Evolutionary conservation across 371 early-diverging fungal genomes (phyloP).

Genomic region (Rhizopus arrhizus): DNA sequence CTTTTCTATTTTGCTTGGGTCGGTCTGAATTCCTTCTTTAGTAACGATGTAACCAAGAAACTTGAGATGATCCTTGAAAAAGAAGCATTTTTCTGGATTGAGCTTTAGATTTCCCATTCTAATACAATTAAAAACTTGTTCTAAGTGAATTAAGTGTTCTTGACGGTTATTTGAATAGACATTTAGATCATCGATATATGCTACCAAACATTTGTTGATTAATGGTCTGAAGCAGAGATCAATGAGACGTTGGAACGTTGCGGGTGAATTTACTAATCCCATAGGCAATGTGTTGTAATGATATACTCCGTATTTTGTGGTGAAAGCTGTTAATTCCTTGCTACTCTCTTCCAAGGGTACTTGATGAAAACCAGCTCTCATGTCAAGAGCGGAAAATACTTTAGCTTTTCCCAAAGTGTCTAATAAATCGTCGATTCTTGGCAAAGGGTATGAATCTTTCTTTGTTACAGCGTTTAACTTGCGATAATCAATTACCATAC

Average conservation of each 20-base stretch:
- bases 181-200: background rate
- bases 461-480: conserved; percentile 38
- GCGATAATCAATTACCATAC: conserved; percentile 48
- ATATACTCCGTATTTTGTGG: conserved; percentile 8
- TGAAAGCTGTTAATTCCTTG: conserved; percentile 6
- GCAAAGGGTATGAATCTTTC: conserved; percentile 36
- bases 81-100: background rate
- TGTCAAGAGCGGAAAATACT: conserved; percentile 27
- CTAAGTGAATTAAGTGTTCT: background rate
- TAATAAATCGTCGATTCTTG: conserved; percentile 35
- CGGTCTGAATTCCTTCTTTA: background rate
- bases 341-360: background rate
- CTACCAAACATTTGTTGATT: background rate
- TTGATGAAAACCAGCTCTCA: conserved; percentile 12
- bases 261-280: background rate
- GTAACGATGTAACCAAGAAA: conserved; percentile 9
- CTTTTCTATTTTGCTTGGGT: too few relatives aligned
- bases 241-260: conserved; percentile 2
- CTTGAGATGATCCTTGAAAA: background rate
- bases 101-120: background rate
- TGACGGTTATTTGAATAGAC: background rate
- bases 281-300: background rate
- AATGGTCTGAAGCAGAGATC: background rate
- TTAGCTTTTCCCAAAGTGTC: conserved; percentile 26
- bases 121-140: background rate